These are phyloP conservation scores for Pulveroboletus sp. DNA, from an alignment of 1,284 basidiomycete species.

Conservation along the genomic window DNA sequence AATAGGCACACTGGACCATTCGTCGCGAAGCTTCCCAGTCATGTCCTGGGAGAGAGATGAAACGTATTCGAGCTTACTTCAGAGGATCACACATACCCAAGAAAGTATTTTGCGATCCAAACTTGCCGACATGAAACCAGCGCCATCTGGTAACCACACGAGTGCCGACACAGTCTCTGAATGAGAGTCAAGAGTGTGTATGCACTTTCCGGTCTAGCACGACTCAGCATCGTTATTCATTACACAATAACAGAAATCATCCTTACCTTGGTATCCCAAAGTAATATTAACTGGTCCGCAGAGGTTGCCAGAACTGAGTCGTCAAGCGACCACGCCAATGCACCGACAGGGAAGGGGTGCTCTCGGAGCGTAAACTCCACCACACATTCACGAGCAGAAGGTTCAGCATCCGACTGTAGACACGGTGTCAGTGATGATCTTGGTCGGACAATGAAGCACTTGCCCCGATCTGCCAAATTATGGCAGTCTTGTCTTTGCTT, in stretches of 20 bases:
- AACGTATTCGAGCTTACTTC: slow-evolving; percentile 7
- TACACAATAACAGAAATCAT: slow-evolving; percentile 7
- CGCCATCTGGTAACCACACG: slow-evolving; percentile 85
- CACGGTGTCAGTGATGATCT: slow-evolving; percentile 6
- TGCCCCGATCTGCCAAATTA: slow-evolving; percentile 87
- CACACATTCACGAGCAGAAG: slow-evolving; percentile 55
- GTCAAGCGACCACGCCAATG: slow-evolving; percentile 88
- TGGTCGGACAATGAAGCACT: slow-evolving; percentile 30
- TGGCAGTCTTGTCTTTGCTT: slow-evolving; percentile 82
- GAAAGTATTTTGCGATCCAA: slow-evolving; percentile 86
- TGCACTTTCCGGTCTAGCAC: slow-evolving; percentile 62
- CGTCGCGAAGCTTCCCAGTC: slow-evolving; percentile 66
- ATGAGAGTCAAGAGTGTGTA: slow-evolving; percentile 68
- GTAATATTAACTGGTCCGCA: slow-evolving; percentile 73
- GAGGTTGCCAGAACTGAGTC: slow-evolving; percentile 80
- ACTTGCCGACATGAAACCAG: slow-evolving; percentile 87
- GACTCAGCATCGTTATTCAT: background rate
- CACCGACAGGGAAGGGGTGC: slow-evolving; percentile 76
- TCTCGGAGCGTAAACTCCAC: slow-evolving; percentile 61
- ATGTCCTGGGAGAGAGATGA: slow-evolving; percentile 50
- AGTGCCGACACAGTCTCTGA: slow-evolving; percentile 84
- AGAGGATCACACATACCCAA: slow-evolving; percentile 61
- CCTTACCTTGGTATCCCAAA: slow-evolving; percentile 83
- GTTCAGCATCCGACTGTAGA: slow-evolving; percentile 45
- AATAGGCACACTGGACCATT: slow-evolving; percentile 74